Evolutionary conservation across 2,329 filamentous ascomycete genomes (phyloP).

Genomic region (Colletotrichum acutatum): DNA sequence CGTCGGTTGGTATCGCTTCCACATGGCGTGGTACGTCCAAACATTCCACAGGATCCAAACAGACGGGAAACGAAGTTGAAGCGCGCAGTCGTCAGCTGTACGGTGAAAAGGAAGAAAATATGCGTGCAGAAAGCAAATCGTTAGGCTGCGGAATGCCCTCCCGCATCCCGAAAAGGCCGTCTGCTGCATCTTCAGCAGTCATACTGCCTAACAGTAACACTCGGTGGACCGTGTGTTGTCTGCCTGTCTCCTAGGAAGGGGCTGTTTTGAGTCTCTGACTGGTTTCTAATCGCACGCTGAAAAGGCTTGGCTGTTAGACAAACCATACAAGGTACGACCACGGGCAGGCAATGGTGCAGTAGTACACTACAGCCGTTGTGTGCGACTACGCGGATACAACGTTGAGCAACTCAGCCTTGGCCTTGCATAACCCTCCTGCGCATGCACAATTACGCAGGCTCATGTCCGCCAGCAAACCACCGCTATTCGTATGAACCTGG

Average conservation of each 20-base stretch:
- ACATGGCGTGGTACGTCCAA: background rate
- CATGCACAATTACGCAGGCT: background rate
- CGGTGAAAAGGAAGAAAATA: background rate
- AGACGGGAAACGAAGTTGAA: constrained; percentile 1
- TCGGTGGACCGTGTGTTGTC: background rate
- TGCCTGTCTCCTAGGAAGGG: background rate
- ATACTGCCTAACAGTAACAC: too few species aligned
- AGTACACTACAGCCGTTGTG: background rate
- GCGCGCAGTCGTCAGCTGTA: constrained; percentile 16
- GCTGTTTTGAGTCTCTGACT: constrained; percentile 22
- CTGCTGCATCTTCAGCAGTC: background rate
- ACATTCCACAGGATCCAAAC: background rate
- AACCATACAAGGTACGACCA: background rate
- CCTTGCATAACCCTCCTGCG: background rate
- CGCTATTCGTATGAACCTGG: background rate
- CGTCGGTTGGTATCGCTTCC: background rate
- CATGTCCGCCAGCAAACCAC: background rate
- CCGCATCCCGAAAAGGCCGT: constrained; percentile 24
- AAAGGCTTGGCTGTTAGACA: constrained; percentile 16
- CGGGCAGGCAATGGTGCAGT: background rate
- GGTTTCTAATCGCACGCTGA: constrained; percentile 7
- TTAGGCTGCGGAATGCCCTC: constrained; percentile 1
- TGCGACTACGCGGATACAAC: background rate
- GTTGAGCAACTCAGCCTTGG: background rate
- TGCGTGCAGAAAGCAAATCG: too few species aligned